phyloP scores from a whole-genome alignment of 2,329 filamentous ascomycete species.

The Sphaerulina musiva region DNA sequence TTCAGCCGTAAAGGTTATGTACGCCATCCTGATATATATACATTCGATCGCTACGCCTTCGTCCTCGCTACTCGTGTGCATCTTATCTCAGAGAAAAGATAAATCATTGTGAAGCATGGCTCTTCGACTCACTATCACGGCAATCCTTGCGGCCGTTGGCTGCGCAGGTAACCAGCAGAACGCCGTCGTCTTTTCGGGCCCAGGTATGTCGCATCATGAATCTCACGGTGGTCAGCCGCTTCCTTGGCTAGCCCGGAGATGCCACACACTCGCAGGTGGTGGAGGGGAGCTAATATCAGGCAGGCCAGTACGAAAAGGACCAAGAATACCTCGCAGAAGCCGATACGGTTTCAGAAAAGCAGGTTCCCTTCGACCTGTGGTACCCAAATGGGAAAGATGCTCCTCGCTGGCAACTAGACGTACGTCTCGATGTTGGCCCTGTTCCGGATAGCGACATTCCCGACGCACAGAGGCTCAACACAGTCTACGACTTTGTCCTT shows the following conservation, averaged over 20 bases:
- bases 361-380: constrained; percentile 9
- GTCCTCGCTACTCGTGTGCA: too few relatives aligned
- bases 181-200: background rate
- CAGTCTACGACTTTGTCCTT: constrained; percentile 9
- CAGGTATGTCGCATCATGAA: background rate
- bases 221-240: background rate
- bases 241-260: too few relatives aligned
- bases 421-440: constrained; percentile 5
- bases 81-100: background rate
- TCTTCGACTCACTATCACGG: background rate
- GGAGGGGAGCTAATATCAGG: too few relatives aligned
- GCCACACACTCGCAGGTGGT: too few relatives aligned
- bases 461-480: constrained; percentile 10
- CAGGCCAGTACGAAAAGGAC: background rate
- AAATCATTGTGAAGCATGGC: background rate
- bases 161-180: background rate
- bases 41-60: too few relatives aligned
- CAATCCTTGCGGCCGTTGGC: background rate
- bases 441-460: constrained; percentile 2
- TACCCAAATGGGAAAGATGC: constrained; percentile 6
- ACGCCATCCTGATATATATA: too few relatives aligned
- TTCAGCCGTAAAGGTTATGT: too few relatives aligned
- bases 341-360: constrained; percentile 5
- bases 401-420: constrained; percentile 8
- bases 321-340: background rate